These are phyloP conservation scores for Mycoemilia scoparia DNA, from an alignment of 192 early-diverging fungal genomes.

Conservation along the genomic window DNA sequence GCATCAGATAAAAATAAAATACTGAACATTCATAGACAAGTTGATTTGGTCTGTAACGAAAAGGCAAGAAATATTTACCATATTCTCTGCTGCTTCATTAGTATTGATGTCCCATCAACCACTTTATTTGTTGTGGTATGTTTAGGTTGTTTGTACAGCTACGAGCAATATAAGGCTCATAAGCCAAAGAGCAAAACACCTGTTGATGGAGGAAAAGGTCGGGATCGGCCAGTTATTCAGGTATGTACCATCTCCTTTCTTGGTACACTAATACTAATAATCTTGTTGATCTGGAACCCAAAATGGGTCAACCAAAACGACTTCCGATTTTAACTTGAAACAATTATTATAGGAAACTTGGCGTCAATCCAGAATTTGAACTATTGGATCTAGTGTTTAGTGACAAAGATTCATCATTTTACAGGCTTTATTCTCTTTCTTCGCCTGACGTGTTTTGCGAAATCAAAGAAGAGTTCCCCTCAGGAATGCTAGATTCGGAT, in stretches of 20 bases:
- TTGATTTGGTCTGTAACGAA: too few species aligned
- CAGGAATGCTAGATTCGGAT: slow-evolving; percentile 23
- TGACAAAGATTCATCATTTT: slow-evolving; percentile 20
- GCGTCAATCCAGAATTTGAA: slow-evolving; percentile 21
- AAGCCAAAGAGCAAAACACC: slow-evolving; percentile 16
- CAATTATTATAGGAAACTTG: too few species aligned
- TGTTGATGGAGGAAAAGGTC: slow-evolving; percentile 23
- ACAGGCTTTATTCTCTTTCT: slow-evolving; percentile 22
- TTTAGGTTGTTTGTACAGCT: slow-evolving; percentile 14
- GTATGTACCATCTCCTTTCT: too few species aligned
- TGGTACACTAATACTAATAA: too few species aligned
- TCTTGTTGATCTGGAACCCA: too few species aligned
- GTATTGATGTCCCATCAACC: background rate
- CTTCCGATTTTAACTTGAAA: too few species aligned
- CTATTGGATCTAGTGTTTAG: slow-evolving; percentile 23
- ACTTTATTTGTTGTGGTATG: background rate
- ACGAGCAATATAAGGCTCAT: slow-evolving; percentile 22
- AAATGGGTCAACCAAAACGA: too few species aligned
- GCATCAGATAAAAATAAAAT: too few species aligned
- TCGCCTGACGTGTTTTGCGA: slow-evolving; percentile 20
- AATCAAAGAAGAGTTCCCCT: slow-evolving; percentile 21
- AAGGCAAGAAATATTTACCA: too few species aligned
- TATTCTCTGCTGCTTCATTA: too few species aligned
- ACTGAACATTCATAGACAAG: too few species aligned
- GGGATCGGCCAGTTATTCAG: slow-evolving; percentile 33